Base-by-base conservation (phyloP, 371 early-diverging fungal genomes). In the Syncephalastrum racemosum region DNA sequence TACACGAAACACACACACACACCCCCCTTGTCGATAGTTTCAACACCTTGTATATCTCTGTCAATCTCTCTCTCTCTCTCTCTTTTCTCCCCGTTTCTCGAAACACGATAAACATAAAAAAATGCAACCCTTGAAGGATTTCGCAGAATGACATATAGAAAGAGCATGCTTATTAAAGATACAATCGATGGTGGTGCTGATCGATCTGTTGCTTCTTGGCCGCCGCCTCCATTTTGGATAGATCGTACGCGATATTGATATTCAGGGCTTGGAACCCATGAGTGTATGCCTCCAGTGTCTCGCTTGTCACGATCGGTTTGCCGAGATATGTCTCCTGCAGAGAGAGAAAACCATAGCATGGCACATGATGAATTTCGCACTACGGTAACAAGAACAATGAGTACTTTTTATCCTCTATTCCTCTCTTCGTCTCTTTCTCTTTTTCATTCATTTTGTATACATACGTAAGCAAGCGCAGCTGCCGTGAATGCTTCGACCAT, bases 311-410 rank as follows among this genome's bases (percentile, higher is more conserved):
- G 10, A 79, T 60, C 12, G 60, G 50, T 45, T 71, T 69, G 16
- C 76, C 79, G 23, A 73, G 64, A n/a, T 70, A 53, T 1, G 69
- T 69, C 52, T 75, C 76, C 50, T 79, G 79, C 46, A 75, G 61
- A 19, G 66, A 60, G 56, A 75, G 58, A n/a, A 79, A 46, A 44
- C 63, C 56, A 36, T 71, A 67, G 43, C 75, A 70, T 12, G 71
- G 62, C 27, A 79, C 64, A 22, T 56, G 46, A 53, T 66, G 65
- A 5, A 79, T 66, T 53, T 79, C 79, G 53, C 75, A 73, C 79
- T 79, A 60, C 1, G 16, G 13, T 12, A 13, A 23, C 3, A 27
- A 27, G 7, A 27, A 31, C 6, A 31, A 31, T 31, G 36, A 31
- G 10, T 31, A n/a, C n/a, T n/a, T 12, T 8, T 2, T 31, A 8